Evolutionary conservation across 768 basidiomycete species (phyloP).

Genomic region (Russula griseocarnosa): DNA sequence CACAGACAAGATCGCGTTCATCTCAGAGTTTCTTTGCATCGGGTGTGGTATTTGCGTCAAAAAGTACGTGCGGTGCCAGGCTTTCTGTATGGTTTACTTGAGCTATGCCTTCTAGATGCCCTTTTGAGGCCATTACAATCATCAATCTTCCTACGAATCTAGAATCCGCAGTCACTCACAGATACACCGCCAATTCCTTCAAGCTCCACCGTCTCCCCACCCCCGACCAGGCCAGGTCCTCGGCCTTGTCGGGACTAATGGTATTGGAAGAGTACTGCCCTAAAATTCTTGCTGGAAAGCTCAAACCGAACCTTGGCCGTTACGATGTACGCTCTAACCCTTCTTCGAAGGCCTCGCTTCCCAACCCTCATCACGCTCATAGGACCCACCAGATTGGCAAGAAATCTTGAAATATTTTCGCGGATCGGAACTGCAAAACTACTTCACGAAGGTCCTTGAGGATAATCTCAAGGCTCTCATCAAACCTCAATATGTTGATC

Average conservation of each 20-base stretch:
- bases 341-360: neutral
- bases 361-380: constrained; percentile 14
- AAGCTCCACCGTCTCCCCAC: constrained; percentile 98
- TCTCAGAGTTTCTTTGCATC: constrained; percentile 98
- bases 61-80: constrained; percentile 58
- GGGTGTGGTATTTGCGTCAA: constrained; percentile 99
- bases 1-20: constrained; percentile 95
- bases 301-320: constrained; percentile 95
- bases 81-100: neutral
- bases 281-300: constrained; percentile 96
- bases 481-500: constrained; percentile 99
- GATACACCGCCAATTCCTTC: constrained; percentile 98
- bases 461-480: constrained; percentile 98
- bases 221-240: constrained; percentile 94
- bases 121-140: constrained; percentile 98
- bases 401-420: constrained; percentile 98
- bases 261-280: constrained; percentile 97
- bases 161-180: constrained; percentile 93
- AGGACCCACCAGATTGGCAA: constrained; percentile 99
- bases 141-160: constrained; percentile 98
- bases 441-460: constrained; percentile 98
- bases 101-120: constrained; percentile 58
- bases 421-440: constrained; percentile 97
- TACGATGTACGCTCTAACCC: constrained; percentile 66
- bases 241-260: constrained; percentile 98